phyloP scores from a whole-genome alignment of 2,329 filamentous ascomycete species.

The Fusarium irregulare region DNA sequence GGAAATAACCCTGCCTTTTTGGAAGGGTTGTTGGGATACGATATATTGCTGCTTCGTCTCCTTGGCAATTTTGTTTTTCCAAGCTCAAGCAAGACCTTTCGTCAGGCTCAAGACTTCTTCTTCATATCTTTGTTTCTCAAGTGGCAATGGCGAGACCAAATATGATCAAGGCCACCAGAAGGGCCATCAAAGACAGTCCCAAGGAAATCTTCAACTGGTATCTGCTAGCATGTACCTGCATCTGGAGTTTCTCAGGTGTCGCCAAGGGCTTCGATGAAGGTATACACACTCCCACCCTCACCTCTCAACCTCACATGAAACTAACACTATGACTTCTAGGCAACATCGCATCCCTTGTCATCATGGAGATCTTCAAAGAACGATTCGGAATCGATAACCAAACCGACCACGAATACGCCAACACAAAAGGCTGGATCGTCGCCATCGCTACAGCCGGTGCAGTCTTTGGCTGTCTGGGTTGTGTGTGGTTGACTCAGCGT shows the following conservation, averaged over 20 bases:
- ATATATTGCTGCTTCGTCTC: conserved; percentile 8
- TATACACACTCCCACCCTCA: neutral
- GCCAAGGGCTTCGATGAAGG: conserved; percentile 50
- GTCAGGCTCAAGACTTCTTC: no score
- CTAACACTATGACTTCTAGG: conserved; percentile 18
- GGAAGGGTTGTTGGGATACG: no score
- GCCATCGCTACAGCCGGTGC: conserved; percentile 48
- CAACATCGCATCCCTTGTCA: conserved; percentile 48
- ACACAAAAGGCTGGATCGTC: conserved; percentile 50
- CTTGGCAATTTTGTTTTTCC: neutral
- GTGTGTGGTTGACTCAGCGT: conserved; percentile 41
- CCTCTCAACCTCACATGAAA: no score
- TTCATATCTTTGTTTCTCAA: no score
- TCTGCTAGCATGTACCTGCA: conserved; percentile 40
- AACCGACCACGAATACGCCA: conserved; percentile 43
- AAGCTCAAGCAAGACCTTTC: neutral
- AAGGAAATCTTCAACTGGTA: conserved; percentile 48
- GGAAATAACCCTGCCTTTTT: neutral
- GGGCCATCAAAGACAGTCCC: conserved; percentile 44
- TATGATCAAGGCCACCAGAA: conserved; percentile 44
- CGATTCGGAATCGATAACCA: conserved; percentile 39
- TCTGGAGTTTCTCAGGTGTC: conserved; percentile 48
- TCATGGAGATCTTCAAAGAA: conserved; percentile 45
- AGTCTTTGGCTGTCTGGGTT: conserved; percentile 46
- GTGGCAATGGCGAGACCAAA: conserved; percentile 30